Evolutionary conservation across 768 basidiomycete species (phyloP), one percentile per base, ranked within the genome.

Genomic region (Dacryopinax primogenitus): DNA sequence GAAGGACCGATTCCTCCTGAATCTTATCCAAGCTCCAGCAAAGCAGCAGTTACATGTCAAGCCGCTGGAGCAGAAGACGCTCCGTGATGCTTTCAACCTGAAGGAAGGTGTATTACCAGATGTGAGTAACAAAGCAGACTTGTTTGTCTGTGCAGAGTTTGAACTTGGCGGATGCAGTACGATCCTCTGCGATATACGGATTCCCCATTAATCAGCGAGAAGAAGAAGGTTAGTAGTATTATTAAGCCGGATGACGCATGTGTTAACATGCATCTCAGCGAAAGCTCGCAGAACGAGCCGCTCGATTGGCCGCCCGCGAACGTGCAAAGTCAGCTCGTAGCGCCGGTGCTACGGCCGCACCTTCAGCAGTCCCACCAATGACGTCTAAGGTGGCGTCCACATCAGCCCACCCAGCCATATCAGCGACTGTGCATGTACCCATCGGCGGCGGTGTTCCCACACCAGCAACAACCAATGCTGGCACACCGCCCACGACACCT

Each of bases 1-100:
- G 77, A 90, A 86, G 73, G 88, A 90, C 69, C 84, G 86, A 66
- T 88, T 83, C 73, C 74, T 90, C 62, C 79, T 78, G 37, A 83
- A 76, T 0, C 83, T 83, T 68, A 87, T 90, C 78, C 78, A 82
- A 69, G 78, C 79, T 12, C 87, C 87, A 3, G 84, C 86, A 66
- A 89, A 89, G 73, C 86, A 88, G 70, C 82, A 81, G 66, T 80
- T 83, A 64, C 75, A 77, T 62, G 86, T 90, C 67, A 72, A 72
- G 33, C 81, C 78, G 15, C 87, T 90, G 70, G 87, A 88, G 73
- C 70, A 71, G 41, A 80, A 78, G 70, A 88, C 87, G 1, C 86
- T 87, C 68, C 79, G 79, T 66, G 86, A 88, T 68, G 87, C 86
- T 6, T 90, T 90, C 71, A 58, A 58, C 26, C 51, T 58, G 51